Evolutionary conservation across 495 filamentous ascomycete genomes (phyloP).

Genomic region (Penicillium bovifimosum): DNA sequence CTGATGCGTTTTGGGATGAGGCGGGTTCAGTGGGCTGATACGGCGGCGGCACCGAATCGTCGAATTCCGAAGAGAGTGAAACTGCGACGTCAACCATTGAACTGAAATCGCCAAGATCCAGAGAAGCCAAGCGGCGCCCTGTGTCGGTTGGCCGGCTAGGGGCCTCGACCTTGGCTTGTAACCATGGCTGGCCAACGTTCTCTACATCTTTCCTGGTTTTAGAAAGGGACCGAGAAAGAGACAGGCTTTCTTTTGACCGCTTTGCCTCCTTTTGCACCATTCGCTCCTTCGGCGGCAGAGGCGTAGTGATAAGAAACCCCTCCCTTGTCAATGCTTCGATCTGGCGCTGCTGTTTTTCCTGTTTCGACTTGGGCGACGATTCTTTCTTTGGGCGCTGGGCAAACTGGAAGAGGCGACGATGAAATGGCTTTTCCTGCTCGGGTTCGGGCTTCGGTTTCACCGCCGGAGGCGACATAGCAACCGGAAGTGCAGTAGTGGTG

Average conservation of each 20-base stretch:
- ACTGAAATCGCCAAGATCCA: slow-evolving; percentile 33
- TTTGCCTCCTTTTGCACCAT: slow-evolving; percentile 9
- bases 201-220: slow-evolving; percentile 38
- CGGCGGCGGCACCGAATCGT: slow-evolving; percentile 28
- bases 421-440: slow-evolving; percentile 29
- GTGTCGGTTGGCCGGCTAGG: slow-evolving; percentile 6
- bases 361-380: slow-evolving; percentile 21
- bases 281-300: slow-evolving; percentile 3
- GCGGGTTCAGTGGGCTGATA: slow-evolving; percentile 19
- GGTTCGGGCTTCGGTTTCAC: slow-evolving; percentile 4
- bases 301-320: slow-evolving; percentile 25
- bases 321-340: slow-evolving; percentile 35
- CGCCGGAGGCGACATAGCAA: slow-evolving; percentile 11
- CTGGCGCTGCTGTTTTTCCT: slow-evolving; percentile 28
- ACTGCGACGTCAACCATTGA: slow-evolving; percentile 37
- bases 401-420: slow-evolving; percentile 37
- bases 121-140: slow-evolving; percentile 25
- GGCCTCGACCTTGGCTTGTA: slow-evolving; percentile 26
- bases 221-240: slow-evolving; percentile 17
- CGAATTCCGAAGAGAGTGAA: slow-evolving; percentile 21
- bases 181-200: slow-evolving; percentile 39
- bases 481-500: slow-evolving; percentile 20
- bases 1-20: slow-evolving; percentile 7
- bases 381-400: slow-evolving; percentile 36
- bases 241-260: slow-evolving; percentile 13